Conservation (phyloP, 306 rosid species). For the Vigna unguiculata region DNA sequence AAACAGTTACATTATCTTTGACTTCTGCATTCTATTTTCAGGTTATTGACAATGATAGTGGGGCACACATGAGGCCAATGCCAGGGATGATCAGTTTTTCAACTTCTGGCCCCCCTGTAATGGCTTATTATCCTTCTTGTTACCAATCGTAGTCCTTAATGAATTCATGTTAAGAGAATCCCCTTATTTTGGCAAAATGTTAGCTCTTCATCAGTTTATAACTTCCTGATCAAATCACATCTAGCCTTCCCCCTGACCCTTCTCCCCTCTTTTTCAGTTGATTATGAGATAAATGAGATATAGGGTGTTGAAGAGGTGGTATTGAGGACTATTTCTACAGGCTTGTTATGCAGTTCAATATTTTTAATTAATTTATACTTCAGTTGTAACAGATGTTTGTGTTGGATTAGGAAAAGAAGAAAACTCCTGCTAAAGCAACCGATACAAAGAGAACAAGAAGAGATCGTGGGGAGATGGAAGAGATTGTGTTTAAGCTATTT, state of each 20-base stretch:
- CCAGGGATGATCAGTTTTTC: constrained; percentile 69
- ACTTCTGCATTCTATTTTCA: constrained; percentile 51
- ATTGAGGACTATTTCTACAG: constrained; percentile 12
- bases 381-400: too few relatives aligned
- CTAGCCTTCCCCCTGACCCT: too few relatives aligned
- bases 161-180: constrained; percentile 6
- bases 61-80: constrained; percentile 85
- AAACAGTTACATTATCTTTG: constrained; percentile 24
- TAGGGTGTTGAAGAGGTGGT: neutral
- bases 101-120: constrained; percentile 59
- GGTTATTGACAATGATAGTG: constrained; percentile 78
- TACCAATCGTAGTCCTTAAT: neutral
- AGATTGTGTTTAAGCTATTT: constrained; percentile 80
- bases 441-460: constrained; percentile 82
- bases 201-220: neutral
- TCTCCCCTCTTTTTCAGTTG: neutral
- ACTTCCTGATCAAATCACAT: neutral
- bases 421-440: constrained; percentile 56
- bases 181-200: neutral
- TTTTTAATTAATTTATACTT: constrained; percentile 1
- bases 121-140: constrained; percentile 39
- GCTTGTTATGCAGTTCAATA: constrained; percentile 23
- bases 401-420: constrained; percentile 84
- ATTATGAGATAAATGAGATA: neutral
- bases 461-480: constrained; percentile 89